phyloP scores from a whole-genome alignment of 306 rosid genomes.

The Rosa lucieae region DNA sequence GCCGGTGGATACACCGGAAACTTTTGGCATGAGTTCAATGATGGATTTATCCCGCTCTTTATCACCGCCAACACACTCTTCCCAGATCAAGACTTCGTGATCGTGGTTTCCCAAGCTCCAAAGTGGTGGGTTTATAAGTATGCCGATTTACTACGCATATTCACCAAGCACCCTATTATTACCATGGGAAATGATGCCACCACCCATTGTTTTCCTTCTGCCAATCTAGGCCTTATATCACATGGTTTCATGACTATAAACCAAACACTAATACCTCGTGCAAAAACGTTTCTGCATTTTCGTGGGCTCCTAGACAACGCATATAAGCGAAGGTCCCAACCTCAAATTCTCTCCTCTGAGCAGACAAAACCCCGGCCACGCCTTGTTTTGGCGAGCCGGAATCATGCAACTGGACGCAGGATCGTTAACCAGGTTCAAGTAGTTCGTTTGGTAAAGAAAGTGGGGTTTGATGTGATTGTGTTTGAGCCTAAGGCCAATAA shows the following conservation, averaged over 20 bases:
- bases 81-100: constrained; percentile 22
- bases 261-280: constrained; percentile 29
- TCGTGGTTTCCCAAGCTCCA: constrained; percentile 28
- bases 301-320: constrained; percentile 20
- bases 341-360: background rate
- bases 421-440: constrained; percentile 33
- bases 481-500: constrained; percentile 19
- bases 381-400: constrained; percentile 25
- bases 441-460: constrained; percentile 4
- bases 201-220: constrained; percentile 38
- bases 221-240: constrained; percentile 25
- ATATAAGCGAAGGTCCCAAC: background rate
- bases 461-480: constrained; percentile 44
- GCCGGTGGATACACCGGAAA: constrained; percentile 46
- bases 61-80: constrained; percentile 39
- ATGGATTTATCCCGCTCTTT: constrained; percentile 43
- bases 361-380: background rate
- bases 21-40: constrained; percentile 47
- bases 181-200: constrained; percentile 13
- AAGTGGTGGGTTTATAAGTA: constrained; percentile 40
- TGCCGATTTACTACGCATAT: constrained; percentile 16
- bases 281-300: constrained; percentile 38
- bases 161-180: constrained; percentile 29
- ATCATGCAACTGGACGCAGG: constrained; percentile 15
- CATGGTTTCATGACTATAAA: constrained; percentile 40